Percentiles rank a stretch among this genome's conserved stretches.
phyloP scores from a whole-genome alignment of 1,284 basidiomycete species.

The Moniliophthora roreri region DNA sequence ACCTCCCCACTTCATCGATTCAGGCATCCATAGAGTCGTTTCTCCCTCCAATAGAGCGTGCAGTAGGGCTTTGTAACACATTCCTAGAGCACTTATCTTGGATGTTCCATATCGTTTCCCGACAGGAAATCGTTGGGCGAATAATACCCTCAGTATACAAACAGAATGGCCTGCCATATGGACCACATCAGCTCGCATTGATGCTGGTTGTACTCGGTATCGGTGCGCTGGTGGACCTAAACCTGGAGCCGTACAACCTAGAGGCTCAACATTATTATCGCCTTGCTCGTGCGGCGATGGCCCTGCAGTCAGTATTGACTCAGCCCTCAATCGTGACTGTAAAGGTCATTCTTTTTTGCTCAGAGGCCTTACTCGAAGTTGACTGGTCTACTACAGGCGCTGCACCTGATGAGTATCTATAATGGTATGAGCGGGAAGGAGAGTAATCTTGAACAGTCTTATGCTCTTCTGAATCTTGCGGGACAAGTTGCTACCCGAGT shows the following conservation, averaged over 20 bases:
- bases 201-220: constrained; percentile 50
- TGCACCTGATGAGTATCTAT: constrained; percentile 54
- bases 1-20: constrained; percentile 29
- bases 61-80: constrained; percentile 42
- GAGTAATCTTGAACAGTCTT: constrained; percentile 45
- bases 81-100: constrained; percentile 53
- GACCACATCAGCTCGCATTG: constrained; percentile 51
- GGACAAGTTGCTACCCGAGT: constrained; percentile 46
- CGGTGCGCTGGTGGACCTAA: constrained; percentile 49
- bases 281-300: constrained; percentile 45
- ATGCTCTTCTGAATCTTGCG: constrained; percentile 44
- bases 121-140: constrained; percentile 41
- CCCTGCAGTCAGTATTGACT: constrained; percentile 43
- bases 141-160: constrained; percentile 48
- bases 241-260: constrained; percentile 45
- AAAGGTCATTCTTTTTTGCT: constrained; percentile 29
- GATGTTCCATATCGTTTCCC: constrained; percentile 52
- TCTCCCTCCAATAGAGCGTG: constrained; percentile 41
- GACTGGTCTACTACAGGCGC: constrained; percentile 24
- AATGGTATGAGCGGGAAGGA: constrained; percentile 54
- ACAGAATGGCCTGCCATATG: constrained; percentile 29
- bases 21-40: constrained; percentile 41
- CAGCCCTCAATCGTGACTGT: constrained; percentile 45
- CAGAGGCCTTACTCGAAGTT: constrained; percentile 5
- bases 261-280: constrained; percentile 57